Evolutionary conservation across 306 rosid species (phyloP), one percentile per base, ranked within the genome.

Genomic region (Hylodesmum podocarpum): DNA sequence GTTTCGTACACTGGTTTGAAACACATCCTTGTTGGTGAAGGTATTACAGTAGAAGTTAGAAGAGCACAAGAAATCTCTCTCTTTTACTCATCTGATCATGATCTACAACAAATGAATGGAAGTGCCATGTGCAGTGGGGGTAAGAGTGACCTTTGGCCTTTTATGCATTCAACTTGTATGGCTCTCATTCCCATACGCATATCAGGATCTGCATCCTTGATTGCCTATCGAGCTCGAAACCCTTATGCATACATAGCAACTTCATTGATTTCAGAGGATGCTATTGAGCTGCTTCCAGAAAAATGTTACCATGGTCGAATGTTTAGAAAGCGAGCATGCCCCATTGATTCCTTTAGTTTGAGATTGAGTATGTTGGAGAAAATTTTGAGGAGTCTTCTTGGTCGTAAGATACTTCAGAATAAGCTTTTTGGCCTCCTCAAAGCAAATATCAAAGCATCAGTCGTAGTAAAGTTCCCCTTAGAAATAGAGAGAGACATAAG

Each of bases 1-100:
- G 76, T 80, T 69, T 81, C 96, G 1, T 84, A 82, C 55, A 71
- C 9, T 76, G 97, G 96, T 73, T 85, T 90, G 85, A 92, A 84
- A 61, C 88, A 80, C 67, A 59, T 95, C 77, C 87, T 90, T 80
- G 97, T 95, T 59, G 92, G 96, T 69, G 88, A 90, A 82, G 97
- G 97, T 78, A 89, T 90, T 50, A 89, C 90, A 4, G 55, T 92
- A 37, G 93, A 95, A 85, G 97, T 92, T 63, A 86, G 85, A 71
- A 68, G 88, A 61, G 97, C 97, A 5, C 86, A 43, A 49, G 89
- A 88, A 80, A 89, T 92, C 11, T 86, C 96, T 16, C 88, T 91
- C 51, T 84, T 86, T 39, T 89, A 90, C 70, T 67, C 80, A 1
- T 80, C 90, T 15, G 84, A 80, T 85, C 71, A 84, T 44, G 87